Base-by-base conservation (phyloP, 225 moss, liverwort and hornwort genomes). In the Antitrichia curtipendula region DNA sequence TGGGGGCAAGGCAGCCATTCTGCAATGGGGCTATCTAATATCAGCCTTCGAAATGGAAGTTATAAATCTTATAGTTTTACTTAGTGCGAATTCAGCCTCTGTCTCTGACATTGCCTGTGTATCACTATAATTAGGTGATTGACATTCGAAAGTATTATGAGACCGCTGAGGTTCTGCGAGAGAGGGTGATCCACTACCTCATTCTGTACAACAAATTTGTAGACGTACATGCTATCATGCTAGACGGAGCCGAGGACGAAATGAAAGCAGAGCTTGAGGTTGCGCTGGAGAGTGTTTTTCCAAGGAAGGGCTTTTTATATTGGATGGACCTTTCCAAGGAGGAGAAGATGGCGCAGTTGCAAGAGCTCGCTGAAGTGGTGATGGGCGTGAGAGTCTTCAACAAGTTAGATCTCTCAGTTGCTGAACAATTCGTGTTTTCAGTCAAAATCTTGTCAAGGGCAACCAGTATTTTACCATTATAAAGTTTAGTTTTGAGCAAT, bases 251-350 rank as follows among this genome's bases (percentile, higher is more conserved):
- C 1, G 72, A 86, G 25, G 60, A 58, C 0, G 83, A 84, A 66
- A 92, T 92, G 80, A 90, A 93, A 90, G 93, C 91, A 74, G 98
- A 98, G 90, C 84, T 98, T 15, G 85, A 95, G 19, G 95, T 88
- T 36, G 93, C 93, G 5, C 58, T 99, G 12, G 98, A 96, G 86
- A 99, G 97, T 89, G 95, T 99, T 53, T 89, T 99, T 16, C 97
- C 95, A n/a, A 93, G 93, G 68, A 95, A 97, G 86, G 91, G 92
- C 1, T 94, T 96, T 64, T 90, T 98, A 41, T 95, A 98, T 88
- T 98, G 96, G 95, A 97, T 98, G 96, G 98, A 96, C 15, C 89
- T 94, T 78, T 68, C 92, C 2, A 75, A 86, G 7, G 90, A 93
- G 41, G 95, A 93, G 79, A 97, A 97, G 73, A 31, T 80, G n/a